phyloP scores from a whole-genome alignment of 1,139 yeast species.

The Casaregolazyma suthepensis region DNA sequence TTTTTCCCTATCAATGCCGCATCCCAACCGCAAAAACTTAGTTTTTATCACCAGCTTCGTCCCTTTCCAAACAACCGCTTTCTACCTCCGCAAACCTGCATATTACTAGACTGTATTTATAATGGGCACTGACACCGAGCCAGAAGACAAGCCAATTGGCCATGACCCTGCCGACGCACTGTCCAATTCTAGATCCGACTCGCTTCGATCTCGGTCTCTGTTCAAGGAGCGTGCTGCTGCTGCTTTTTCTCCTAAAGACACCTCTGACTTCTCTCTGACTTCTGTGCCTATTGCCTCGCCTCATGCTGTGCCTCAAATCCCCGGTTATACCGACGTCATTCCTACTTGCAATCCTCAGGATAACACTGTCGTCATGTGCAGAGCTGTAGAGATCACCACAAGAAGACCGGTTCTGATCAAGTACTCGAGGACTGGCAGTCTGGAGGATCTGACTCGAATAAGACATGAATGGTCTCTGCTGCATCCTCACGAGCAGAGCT shows the following conservation, averaged over 20 bases:
- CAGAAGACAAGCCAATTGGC: neutral
- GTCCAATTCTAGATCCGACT: neutral
- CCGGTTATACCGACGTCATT: conserved; percentile 21
- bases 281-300: neutral
- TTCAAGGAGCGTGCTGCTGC: neutral
- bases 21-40: neutral
- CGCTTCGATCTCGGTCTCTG: neutral
- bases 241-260: neutral
- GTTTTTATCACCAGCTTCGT: neutral
- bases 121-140: neutral
- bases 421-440: conserved; percentile 23
- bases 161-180: neutral
- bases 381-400: conserved; percentile 18
- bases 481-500: conserved; percentile 11
- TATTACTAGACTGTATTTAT: neutral
- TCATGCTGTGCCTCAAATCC: conserved; percentile 14
- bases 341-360: conserved; percentile 24
- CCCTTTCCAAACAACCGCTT: neutral
- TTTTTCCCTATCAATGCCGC: neutral
- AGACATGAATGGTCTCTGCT: conserved; percentile 29
- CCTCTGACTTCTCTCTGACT: neutral
- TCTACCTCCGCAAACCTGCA: neutral
- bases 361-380: conserved; percentile 25
- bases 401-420: conserved; percentile 23
- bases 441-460: conserved; percentile 27